Base-by-base conservation (phyloP, 2,329 filamentous ascomycete species). In the Cercospora sp. region DNA sequence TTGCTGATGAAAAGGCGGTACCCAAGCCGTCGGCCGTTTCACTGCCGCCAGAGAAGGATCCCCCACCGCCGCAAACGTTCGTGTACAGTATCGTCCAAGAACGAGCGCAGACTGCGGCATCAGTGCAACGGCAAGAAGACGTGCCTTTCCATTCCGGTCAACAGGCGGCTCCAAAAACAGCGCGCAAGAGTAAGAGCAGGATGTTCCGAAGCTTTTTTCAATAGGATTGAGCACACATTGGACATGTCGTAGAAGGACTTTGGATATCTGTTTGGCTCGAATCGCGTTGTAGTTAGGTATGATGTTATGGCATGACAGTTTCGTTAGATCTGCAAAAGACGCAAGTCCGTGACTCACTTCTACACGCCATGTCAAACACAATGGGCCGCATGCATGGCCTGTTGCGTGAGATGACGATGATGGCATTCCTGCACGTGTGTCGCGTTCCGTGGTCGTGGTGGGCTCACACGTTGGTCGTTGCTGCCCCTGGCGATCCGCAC, bases 171-270 rank as follows among this genome's bases (percentile, higher is more conserved):
- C 60, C 48, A 7, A 73, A 72, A 65, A 72, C 68, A 63, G 70
- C 71, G 28, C 69, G 70, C 62, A 76, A 74, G 68, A 70, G 64
- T 40, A 73, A 73, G 67, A 75, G 74, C 65, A 69, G 69, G 64
- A 66, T 75, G 63, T 69, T 75, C 58, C 69, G 72, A 51, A 58
- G 36, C 51, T 62, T 75, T 59, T 75, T 75, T 70, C 68, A 68
- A 31, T 68, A 70, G 64, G 40, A 64, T 16, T 33, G 33, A 26
- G 20, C 18, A 28, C 18, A 28, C 42, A 18, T 64, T 55, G 61
- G 45, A 23, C 36, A 57, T 20, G 26, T 63, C 45, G 61, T 30
- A 12, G 60, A 51, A 36, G 30, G 13, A 26, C 30, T 58, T 66
- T 63, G 59, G 58, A 45, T 65, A 55, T 31, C 13, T 12, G 13